These are phyloP conservation scores for Solanum peruvianum DNA, from an alignment of 257 asterid genomes.

Conservation along the genomic window DNA sequence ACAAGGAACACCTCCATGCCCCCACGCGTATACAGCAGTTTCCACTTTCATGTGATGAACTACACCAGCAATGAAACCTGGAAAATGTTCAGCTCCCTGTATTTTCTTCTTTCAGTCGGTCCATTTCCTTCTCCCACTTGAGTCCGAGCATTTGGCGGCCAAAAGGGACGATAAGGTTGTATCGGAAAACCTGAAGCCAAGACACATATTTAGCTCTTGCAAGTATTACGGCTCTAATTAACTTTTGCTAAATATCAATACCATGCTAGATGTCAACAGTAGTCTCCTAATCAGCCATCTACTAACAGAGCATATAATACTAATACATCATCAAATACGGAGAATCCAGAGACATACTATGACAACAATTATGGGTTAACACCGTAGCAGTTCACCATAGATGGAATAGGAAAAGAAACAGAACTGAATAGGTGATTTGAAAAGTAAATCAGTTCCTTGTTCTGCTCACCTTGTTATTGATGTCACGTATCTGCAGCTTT, in stretches of 20 bases:
- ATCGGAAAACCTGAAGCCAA: constrained; percentile 48
- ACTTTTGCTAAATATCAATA: no score
- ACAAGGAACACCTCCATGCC: not conserved
- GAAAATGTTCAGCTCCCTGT: constrained; percentile 6
- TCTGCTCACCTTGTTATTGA: constrained; percentile 50
- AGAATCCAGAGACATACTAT: not conserved
- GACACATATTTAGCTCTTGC: not conserved
- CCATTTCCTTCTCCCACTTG: constrained; percentile 80
- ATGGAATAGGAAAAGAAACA: not conserved
- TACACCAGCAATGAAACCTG: not conserved
- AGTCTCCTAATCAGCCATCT: not conserved
- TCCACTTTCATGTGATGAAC: not conserved
- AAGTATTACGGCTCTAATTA: no score
- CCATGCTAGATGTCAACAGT: no score
- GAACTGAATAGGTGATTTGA: not conserved
- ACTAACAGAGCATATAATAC: not conserved
- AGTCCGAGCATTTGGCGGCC: constrained; percentile 78
- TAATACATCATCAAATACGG: not conserved
- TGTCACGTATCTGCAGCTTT: constrained; percentile 53
- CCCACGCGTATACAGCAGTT: not conserved
- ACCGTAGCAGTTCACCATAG: not conserved
- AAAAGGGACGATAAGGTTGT: constrained; percentile 81
- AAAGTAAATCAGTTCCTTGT: not conserved
- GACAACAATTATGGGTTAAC: not conserved
- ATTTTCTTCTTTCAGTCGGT: constrained; percentile 36